Evolutionary conservation across 495 filamentous ascomycete species (phyloP).

Genomic region (Collariella sp.): DNA sequence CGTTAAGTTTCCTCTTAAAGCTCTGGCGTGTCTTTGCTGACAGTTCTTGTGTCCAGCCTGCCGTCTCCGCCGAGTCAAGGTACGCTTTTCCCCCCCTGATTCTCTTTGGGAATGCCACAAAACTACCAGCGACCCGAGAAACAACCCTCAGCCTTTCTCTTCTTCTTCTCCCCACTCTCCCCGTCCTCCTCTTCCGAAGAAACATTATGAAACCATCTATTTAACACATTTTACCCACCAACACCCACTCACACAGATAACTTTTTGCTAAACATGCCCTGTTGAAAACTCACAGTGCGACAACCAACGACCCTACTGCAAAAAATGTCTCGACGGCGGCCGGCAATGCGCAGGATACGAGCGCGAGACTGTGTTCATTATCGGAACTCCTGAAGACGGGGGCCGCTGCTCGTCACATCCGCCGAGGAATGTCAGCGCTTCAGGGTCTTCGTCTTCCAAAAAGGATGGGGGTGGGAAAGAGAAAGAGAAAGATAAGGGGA

Average conservation of each 20-base stretch:
- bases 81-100: background rate
- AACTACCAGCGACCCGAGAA: too few species aligned
- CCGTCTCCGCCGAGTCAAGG: conserved; percentile 34
- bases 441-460: too few species aligned
- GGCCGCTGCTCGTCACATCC: conserved; percentile 41
- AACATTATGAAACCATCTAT: too few species aligned
- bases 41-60: conserved; percentile 21
- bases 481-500: conserved; percentile 13
- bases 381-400: conserved; percentile 36
- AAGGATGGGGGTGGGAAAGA: too few species aligned
- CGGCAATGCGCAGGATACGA: conserved; percentile 57
- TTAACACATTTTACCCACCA: background rate
- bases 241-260: background rate
- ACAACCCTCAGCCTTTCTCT: too few species aligned
- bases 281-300: conserved; percentile 33
- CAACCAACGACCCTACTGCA: conserved; percentile 54
- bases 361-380: conserved; percentile 44
- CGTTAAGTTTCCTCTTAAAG: background rate
- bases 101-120: too few species aligned
- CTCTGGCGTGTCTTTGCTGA: background rate
- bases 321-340: conserved; percentile 54
- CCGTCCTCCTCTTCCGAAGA: too few species aligned
- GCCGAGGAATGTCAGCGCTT: conserved; percentile 30
- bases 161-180: too few species aligned
- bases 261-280: background rate